phyloP scores from a whole-genome alignment of 169 alveolate species.

The Cryptosporidium parvum region DNA sequence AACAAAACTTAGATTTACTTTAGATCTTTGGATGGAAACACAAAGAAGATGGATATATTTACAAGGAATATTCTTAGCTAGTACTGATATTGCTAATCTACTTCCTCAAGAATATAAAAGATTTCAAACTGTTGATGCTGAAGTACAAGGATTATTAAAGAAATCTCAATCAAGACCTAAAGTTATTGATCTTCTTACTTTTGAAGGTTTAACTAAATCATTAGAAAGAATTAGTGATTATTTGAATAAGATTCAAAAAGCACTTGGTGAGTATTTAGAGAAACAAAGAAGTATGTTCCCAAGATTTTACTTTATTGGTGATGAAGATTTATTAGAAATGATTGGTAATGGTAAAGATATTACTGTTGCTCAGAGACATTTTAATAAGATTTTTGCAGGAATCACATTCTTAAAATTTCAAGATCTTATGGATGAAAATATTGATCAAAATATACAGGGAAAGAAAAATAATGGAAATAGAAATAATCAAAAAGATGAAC shows the following conservation, averaged over 20 bases:
- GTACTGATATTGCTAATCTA: conserved; percentile 95
- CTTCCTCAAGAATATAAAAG: conserved; percentile 94
- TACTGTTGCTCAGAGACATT: conserved; percentile 93
- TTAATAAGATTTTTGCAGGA: conserved; percentile 98
- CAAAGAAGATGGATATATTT: conserved; percentile 97
- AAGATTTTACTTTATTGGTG: conserved; percentile 98
- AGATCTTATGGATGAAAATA: conserved; percentile 85
- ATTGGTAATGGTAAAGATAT: conserved; percentile 97
- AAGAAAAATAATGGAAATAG: conserved; percentile 80
- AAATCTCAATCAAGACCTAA: conserved; percentile 90
- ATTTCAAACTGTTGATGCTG: conserved; percentile 94
- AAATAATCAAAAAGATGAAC: conserved; percentile 59
- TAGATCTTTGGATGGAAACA: conserved; percentile 97
- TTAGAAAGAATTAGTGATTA: conserved; percentile 93
- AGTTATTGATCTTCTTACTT: conserved; percentile 87
- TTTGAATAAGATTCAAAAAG: conserved; percentile 94
- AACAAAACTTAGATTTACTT: conserved; percentile 89
- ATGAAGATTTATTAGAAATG: conserved; percentile 97
- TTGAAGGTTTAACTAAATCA: conserved; percentile 92
- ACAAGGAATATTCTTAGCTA: conserved; percentile 96
- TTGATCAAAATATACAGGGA: conserved; percentile 80
- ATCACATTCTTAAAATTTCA: conserved; percentile 89
- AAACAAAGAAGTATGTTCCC: conserved; percentile 97
- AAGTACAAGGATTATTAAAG: conserved; percentile 93
- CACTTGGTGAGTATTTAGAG: conserved; percentile 96